Conservation (phyloP, 2,329 filamentous ascomycete genomes). For the Ascochyta clinopodiicola region DNA sequence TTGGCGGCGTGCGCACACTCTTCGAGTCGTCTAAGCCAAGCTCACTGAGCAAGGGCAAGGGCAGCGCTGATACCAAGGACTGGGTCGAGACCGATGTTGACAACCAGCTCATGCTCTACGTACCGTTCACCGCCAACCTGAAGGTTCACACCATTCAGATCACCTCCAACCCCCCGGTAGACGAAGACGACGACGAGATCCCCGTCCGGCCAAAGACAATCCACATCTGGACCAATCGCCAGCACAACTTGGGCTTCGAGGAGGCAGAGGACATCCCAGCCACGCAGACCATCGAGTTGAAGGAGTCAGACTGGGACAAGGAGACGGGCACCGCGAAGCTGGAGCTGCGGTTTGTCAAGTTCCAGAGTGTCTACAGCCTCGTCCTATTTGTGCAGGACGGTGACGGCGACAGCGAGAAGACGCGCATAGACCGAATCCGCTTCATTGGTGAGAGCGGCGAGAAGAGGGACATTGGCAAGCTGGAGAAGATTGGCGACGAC, state of each 20-base stretch:
- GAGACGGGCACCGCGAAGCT: conserved; percentile 59
- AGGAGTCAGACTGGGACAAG: conserved; percentile 74
- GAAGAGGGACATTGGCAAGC: conserved; percentile 90
- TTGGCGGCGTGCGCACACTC: conserved; percentile 74
- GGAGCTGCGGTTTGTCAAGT: conserved; percentile 89
- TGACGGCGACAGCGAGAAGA: conserved; percentile 83
- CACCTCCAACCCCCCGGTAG: conserved; percentile 74
- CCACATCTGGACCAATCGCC: conserved; percentile 84
- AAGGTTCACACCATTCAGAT: conserved; percentile 90
- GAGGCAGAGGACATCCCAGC: conserved; percentile 87
- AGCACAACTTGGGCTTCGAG: conserved; percentile 91
- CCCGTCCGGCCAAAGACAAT: conserved; percentile 83
- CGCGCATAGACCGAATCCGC: conserved; percentile 78
- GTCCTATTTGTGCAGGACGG: conserved; percentile 85
- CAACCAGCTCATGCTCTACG: conserved; percentile 91
- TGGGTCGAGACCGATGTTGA: conserved; percentile 98
- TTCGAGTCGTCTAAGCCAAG: conserved; percentile 75
- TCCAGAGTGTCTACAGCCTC: conserved; percentile 88
- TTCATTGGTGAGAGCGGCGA: conserved; percentile 89
- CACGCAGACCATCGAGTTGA: conserved; percentile 80
- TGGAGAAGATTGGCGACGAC: conserved; percentile 91
- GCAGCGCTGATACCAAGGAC: conserved; percentile 65
- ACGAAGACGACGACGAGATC: conserved; percentile 67
- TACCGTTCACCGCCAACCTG: conserved; percentile 84
- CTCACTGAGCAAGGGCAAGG: conserved; percentile 59